A percentile compares a stretch with the other conserved stretches of the same genome.
These are phyloP conservation scores for Schizophyllum commune DNA, from an alignment of 1,284 basidiomycete species.

Conservation along the genomic window DNA sequence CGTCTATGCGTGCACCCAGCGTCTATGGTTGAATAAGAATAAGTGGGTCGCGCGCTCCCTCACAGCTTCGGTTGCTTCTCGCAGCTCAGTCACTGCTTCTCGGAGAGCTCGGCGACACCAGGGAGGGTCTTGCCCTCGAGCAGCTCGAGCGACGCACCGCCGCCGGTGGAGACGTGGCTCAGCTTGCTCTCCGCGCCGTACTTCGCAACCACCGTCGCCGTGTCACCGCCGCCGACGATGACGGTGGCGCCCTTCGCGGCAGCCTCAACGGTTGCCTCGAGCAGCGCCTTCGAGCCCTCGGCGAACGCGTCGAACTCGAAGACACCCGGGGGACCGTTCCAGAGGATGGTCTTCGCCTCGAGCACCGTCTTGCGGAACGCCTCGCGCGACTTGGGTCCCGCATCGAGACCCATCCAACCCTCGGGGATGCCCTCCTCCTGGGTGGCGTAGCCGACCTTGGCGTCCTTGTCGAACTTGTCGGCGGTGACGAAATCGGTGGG, in stretches of 20 bases:
- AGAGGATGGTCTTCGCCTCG: conserved; percentile 94
- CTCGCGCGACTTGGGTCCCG: conserved; percentile 75
- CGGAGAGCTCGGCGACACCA: conserved; percentile 78
- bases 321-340: conserved; percentile 97
- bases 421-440: conserved; percentile 86
- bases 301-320: conserved; percentile 96
- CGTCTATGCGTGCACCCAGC: neutral
- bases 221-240: conserved; percentile 93
- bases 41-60: neutral
- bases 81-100: conserved; percentile 20
- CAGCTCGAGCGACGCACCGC: conserved; percentile 92
- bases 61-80: neutral
- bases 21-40: neutral
- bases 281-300: conserved; percentile 76
- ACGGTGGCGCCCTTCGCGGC: conserved; percentile 84
- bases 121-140: conserved; percentile 94
- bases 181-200: conserved; percentile 81
- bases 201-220: conserved; percentile 85
- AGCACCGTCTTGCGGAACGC: conserved; percentile 78
- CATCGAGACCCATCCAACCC: conserved; percentile 93
- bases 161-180: conserved; percentile 95
- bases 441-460: conserved; percentile 73
- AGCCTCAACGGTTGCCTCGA: conserved; percentile 86
- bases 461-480: conserved; percentile 94
- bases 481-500: conserved; percentile 93